Percentiles rank a stretch among this genome's conserved stretches.
These are phyloP conservation scores for Calamus simplicifolius DNA, from an alignment of 176 grass and related monocot genomes.

Conservation along the genomic window DNA sequence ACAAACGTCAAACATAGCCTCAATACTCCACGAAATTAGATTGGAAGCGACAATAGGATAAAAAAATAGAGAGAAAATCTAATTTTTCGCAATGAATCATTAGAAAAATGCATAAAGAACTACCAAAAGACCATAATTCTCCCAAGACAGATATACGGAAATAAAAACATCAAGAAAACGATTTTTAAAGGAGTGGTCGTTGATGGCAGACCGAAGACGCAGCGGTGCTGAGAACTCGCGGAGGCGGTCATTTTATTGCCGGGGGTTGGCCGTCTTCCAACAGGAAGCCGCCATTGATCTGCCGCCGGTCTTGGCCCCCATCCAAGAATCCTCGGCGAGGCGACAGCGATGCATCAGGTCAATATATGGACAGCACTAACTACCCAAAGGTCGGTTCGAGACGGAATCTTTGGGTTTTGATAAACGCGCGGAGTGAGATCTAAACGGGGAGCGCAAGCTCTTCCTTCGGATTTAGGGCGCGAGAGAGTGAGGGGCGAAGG, in stretches of 20 bases:
- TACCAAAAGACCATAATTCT: neutral
- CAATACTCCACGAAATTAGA: neutral
- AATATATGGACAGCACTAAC: too few relatives aligned
- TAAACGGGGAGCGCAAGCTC: too few relatives aligned
- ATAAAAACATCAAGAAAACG: neutral
- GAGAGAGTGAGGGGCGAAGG: too few relatives aligned
- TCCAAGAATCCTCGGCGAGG: too few relatives aligned
- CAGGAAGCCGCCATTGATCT: neutral
- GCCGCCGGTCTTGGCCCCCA: too few relatives aligned
- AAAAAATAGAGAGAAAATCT: neutral
- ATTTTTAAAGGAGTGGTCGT: too few relatives aligned
- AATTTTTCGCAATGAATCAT: too few relatives aligned
- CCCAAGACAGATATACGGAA: neutral
- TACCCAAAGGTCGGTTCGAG: too few relatives aligned
- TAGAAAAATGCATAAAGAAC: neutral
- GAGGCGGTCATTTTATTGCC: constrained; percentile 21
- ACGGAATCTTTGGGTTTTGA: too few relatives aligned
- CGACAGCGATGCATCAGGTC: too few relatives aligned
- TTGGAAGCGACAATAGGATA: neutral
- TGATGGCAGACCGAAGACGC: constrained; percentile 67
- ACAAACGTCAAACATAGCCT: constrained; percentile 7
- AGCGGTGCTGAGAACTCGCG: constrained; percentile 55
- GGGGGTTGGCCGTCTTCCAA: neutral
- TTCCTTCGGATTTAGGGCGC: too few relatives aligned
- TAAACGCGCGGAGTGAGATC: too few relatives aligned